A percentile compares a stretch with the other conserved stretches of the same genome.
These are phyloP conservation scores for Sphagnum fallax DNA, from an alignment of 228 moss, liverwort and hornwort genomes.

Conservation along the genomic window DNA sequence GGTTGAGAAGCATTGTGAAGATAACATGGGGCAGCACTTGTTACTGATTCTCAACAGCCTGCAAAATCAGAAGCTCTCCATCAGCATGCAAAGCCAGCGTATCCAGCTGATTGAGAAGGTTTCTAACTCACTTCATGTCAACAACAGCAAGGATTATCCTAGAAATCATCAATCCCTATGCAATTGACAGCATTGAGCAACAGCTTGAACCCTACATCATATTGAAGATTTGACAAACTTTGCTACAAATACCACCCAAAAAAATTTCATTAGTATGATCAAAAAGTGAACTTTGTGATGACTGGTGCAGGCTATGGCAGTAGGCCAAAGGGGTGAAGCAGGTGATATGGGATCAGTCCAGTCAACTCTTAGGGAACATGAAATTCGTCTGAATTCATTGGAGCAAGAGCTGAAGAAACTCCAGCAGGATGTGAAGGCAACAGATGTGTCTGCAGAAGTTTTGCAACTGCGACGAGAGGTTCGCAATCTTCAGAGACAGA, in stretches of 20 bases:
- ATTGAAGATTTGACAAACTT: too few relatives aligned
- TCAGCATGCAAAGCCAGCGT: constrained; percentile 13
- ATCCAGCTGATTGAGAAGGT: constrained; percentile 27
- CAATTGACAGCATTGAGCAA: too few relatives aligned
- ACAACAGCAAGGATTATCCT: too few relatives aligned
- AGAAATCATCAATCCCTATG: too few relatives aligned
- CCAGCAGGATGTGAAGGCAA: constrained; percentile 14
- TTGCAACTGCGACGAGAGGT: constrained; percentile 22
- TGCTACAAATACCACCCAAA: too few relatives aligned
- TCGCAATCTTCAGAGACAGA: constrained; percentile 20
- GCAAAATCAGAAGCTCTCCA: constrained; percentile 18
- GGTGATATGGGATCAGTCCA: constrained; percentile 14
- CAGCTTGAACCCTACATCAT: too few relatives aligned
- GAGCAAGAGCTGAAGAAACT: constrained; percentile 26
- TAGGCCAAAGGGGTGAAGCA: constrained; percentile 22
- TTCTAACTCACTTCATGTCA: not conserved
- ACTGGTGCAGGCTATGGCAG: constrained; percentile 14
- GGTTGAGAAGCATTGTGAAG: constrained; percentile 21
- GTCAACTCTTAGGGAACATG: constrained; percentile 21
- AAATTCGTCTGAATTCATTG: constrained; percentile 12
- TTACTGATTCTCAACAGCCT: constrained; percentile 13
- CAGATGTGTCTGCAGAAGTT: constrained; percentile 22
- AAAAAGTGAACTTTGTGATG: too few relatives aligned
- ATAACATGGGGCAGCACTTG: constrained; percentile 22
- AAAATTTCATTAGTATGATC: too few relatives aligned